These are phyloP conservation scores for Paraphoma chrysanthemicola DNA, from an alignment of 2,329 filamentous ascomycete genomes.

Conservation along the genomic window DNA sequence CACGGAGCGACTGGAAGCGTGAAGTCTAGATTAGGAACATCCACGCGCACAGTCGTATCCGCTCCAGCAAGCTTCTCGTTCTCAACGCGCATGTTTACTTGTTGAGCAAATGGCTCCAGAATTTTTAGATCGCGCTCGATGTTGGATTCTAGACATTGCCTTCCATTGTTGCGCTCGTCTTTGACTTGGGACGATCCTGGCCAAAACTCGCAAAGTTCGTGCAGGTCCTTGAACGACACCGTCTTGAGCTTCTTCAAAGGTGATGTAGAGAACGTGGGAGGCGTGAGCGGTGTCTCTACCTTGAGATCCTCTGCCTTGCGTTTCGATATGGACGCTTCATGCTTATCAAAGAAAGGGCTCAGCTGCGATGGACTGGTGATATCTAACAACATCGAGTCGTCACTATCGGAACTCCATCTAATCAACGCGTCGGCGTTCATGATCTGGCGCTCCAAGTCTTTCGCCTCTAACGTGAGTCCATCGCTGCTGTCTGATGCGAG, in stretches of 20 bases:
- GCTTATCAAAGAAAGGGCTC: slow-evolving; percentile 21
- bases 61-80: slow-evolving; percentile 56
- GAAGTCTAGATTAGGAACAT: slow-evolving; percentile 58
- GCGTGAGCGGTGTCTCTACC: slow-evolving; percentile 57
- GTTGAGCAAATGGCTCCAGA: slow-evolving; percentile 45
- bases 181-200: not conserved
- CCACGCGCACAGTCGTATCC: slow-evolving; percentile 57
- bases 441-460: slow-evolving; percentile 42
- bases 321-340: slow-evolving; percentile 32
- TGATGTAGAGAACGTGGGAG: slow-evolving; percentile 44
- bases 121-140: slow-evolving; percentile 42
- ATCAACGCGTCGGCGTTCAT: slow-evolving; percentile 42
- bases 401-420: slow-evolving; percentile 39
- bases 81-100: slow-evolving; percentile 45
- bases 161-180: too few species aligned
- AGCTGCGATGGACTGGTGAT: slow-evolving; percentile 27
- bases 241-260: slow-evolving; percentile 51
- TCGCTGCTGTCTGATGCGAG: slow-evolving; percentile 46
- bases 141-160: too few species aligned
- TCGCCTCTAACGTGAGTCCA: slow-evolving; percentile 41
- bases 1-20: slow-evolving; percentile 55
- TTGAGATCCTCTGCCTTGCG: slow-evolving; percentile 49
- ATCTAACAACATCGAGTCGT: slow-evolving; percentile 42
- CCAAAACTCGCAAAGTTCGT: not conserved
- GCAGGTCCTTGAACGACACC: slow-evolving; percentile 46